A percentile compares a stretch with the other conserved stretches of the same genome.
These are phyloP conservation scores for Paraglomus occultum DNA, from an alignment of 192 early-diverging fungal genomes.

Conservation along the genomic window DNA sequence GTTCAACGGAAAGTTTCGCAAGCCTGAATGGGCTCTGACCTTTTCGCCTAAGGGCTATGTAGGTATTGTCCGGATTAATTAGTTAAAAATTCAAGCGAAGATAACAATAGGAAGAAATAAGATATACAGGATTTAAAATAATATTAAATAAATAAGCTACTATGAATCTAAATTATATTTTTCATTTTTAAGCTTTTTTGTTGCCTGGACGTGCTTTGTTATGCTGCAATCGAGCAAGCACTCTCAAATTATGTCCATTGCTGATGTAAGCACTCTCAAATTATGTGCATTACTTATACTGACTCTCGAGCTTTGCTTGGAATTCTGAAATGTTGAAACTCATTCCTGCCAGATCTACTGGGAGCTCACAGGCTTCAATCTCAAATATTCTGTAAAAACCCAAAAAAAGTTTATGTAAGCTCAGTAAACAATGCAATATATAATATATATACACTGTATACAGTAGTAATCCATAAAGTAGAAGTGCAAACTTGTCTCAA, in stretches of 20 bases:
- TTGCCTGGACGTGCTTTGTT: conserved; percentile 13
- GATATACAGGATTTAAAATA: no score
- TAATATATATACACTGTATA: conserved; percentile 17
- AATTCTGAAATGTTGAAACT: conserved; percentile 21
- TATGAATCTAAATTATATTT: conserved; percentile 6
- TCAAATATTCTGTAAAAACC: conserved; percentile 21
- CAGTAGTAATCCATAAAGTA: conserved; percentile 27
- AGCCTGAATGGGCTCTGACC: no score
- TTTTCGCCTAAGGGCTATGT: no score
- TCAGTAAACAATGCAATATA: background rate
- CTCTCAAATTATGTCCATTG: conserved; percentile 18
- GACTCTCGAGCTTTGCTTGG: conserved; percentile 9
- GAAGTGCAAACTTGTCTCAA: conserved; percentile 13
- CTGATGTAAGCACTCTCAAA: no score
- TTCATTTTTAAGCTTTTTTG: conserved; percentile 23
- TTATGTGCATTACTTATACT: no score
- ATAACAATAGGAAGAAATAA: no score
- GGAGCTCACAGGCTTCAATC: conserved; percentile 21
- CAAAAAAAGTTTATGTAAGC: conserved; percentile 15
- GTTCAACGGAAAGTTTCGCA: no score
- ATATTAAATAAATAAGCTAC: no score
- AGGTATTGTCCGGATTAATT: no score
- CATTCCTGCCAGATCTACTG: conserved; percentile 2
- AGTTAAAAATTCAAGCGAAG: no score
- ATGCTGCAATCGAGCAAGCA: conserved; percentile 7